Base-by-base conservation (phyloP, 202 grass and related monocot genomes). In the Elaeis oleifera region DNA sequence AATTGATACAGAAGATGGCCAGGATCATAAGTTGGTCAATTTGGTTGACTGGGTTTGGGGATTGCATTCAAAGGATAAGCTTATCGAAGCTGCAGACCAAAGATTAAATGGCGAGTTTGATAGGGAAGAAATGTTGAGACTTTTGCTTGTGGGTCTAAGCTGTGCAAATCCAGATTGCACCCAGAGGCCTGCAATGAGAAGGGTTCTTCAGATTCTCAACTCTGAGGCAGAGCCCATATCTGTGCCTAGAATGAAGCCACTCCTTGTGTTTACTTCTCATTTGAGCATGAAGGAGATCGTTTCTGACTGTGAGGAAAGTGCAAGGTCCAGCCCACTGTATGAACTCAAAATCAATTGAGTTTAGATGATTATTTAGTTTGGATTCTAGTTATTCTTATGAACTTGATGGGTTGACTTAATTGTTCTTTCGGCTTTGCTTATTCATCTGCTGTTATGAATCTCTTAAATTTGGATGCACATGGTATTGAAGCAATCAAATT, bases 31-130 rank as follows among this genome's bases (percentile, higher is more conserved):
- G 64, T 81, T 80, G 16, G 81, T 88, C 50, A 94, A 94, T 63
- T 71, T 94, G 18, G 89, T 94, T 3, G 84, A 94, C 71, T 94
- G 89, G 89, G 84, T 78, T 60, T 94, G 89, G 89, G 65, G 76
- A 23, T 74, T 94, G 52, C 78, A 94, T 57, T 70, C 74, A 22
- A 78, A 94, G 52, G 81, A 85, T 65, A 44, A 74, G 60, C 74
- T 88, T 27, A 77, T 88, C 54, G 78, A 94, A 51, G 84, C 89
- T 6, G 89, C 84, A 0, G 89, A 94, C 60, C 25, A 7, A 23
- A 83, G 78, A 54, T 68, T 94, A 2, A 23, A 27, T 17, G 78
- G 75, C 2, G 81, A 75, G 27, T 88, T 88, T 28, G 72, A 85
- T 17, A 0, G 58, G 26, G 84, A 75, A n/a, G 89, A 74, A 22